Percentiles rank a stretch among this genome's conserved stretches.
Evolutionary conservation across 257 asterid species (phyloP).

Genomic region (Petunia secreta): DNA sequence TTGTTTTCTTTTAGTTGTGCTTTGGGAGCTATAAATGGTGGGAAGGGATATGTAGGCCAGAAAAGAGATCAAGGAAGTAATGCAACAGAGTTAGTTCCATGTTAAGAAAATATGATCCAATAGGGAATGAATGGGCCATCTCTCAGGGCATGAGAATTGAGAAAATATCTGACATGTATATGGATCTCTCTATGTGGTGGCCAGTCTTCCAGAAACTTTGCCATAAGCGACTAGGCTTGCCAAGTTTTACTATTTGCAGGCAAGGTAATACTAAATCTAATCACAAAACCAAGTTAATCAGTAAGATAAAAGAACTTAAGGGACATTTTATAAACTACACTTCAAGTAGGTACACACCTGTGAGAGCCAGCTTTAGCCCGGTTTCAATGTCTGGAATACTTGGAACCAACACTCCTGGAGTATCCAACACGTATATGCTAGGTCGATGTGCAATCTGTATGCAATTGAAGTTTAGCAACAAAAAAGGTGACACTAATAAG

Average conservation of each 20-base stretch:
- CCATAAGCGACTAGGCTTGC: not conserved
- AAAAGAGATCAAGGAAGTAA: not conserved
- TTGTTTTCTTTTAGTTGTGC: not conserved
- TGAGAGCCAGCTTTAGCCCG: slow-evolving; percentile 88
- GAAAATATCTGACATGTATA: not conserved
- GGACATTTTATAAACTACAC: not conserved
- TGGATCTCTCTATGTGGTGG: not conserved
- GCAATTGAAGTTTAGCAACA: slow-evolving; percentile 7
- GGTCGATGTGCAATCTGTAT: slow-evolving; percentile 88
- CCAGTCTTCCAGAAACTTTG: not conserved
- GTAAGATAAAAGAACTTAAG: not conserved
- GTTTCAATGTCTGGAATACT: slow-evolving; percentile 85
- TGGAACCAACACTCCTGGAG: slow-evolving; percentile 96
- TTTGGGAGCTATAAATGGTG: not conserved
- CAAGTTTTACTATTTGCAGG: not conserved
- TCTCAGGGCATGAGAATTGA: not conserved
- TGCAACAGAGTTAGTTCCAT: not conserved
- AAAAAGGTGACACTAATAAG: not conserved
- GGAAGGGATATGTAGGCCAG: not conserved
- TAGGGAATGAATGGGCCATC: not conserved
- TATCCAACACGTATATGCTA: slow-evolving; percentile 90
- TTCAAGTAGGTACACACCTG: slow-evolving; percentile 53
- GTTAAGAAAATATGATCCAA: not conserved
- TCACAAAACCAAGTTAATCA: not conserved
- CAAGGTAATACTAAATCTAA: not conserved